A percentile compares a stretch with the other conserved stretches of the same genome.
phyloP scores from a whole-genome alignment of 306 rosid genomes.

The Quercus ilex region DNA sequence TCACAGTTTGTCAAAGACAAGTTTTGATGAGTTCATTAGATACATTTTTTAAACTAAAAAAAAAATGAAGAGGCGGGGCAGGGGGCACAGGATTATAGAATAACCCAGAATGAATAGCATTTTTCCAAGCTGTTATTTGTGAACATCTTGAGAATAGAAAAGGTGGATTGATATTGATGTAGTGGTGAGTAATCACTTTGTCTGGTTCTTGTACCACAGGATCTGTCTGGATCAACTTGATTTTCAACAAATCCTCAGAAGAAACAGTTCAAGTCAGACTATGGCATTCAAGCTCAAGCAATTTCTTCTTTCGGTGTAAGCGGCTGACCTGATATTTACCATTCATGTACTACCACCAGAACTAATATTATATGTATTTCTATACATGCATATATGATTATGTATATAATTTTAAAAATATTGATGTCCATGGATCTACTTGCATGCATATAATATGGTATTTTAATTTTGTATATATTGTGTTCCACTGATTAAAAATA shows the following conservation, averaged over 20 bases:
- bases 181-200: neutral
- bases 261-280: constrained; percentile 14
- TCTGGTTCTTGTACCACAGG: constrained; percentile 19
- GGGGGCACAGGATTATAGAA: neutral
- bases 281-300: constrained; percentile 10
- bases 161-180: neutral
- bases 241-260: constrained; percentile 19
- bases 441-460: neutral
- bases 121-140: neutral
- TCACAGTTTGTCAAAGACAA: too few species aligned
- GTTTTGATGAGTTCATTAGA: too few species aligned
- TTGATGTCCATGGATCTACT: neutral
- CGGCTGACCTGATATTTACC: neutral
- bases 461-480: neutral
- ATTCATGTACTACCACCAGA: neutral
- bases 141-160: neutral
- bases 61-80: neutral
- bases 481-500: neutral
- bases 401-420: neutral
- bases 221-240: constrained; percentile 22
- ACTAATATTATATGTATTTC: neutral
- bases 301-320: constrained; percentile 48
- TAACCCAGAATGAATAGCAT: neutral
- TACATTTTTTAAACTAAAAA: too few species aligned
- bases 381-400: neutral